A percentile compares a stretch with the other conserved stretches of the same genome.
Conservation (phyloP, 768 basidiomycete genomes). For the Russula abietina region DNA sequence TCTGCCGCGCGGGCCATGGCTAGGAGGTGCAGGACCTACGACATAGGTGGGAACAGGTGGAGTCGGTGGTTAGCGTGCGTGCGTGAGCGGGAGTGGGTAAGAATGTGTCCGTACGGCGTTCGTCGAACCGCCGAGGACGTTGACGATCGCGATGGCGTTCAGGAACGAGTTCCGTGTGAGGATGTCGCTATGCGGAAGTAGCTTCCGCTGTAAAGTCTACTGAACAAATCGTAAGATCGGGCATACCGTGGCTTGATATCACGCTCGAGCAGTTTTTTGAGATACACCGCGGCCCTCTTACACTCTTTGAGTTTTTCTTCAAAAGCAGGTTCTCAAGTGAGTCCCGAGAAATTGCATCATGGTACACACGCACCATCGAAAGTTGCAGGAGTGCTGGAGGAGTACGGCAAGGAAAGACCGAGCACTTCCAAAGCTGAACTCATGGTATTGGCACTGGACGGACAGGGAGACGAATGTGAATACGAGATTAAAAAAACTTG, state of each 20-base stretch:
- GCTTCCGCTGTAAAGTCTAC: not conserved
- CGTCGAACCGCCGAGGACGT: constrained; percentile 79
- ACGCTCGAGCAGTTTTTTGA: constrained; percentile 65
- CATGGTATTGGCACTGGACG: constrained; percentile 74
- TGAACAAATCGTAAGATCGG: not conserved
- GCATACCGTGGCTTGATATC: constrained; percentile 77
- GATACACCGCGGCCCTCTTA: constrained; percentile 65
- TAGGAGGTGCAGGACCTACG: constrained; percentile 71
- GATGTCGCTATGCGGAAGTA: constrained; percentile 43
- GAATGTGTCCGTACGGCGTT: constrained; percentile 54
- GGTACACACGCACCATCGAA: constrained; percentile 52
- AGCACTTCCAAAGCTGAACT: constrained; percentile 77
- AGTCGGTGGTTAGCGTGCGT: not conserved
- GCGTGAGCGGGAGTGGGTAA: not conserved
- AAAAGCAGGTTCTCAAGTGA: not conserved
- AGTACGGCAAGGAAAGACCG: constrained; percentile 82
- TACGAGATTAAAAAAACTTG: not conserved
- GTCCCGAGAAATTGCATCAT: not conserved
- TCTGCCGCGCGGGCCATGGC: constrained; percentile 83
- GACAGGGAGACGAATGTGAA: not conserved
- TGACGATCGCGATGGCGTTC: constrained; percentile 78
- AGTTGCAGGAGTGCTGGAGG: constrained; percentile 68
- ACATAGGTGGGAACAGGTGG: not conserved
- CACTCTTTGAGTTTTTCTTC: constrained; percentile 82
- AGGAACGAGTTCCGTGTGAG: constrained; percentile 66